Conservation (phyloP, 441 rosid species). For the Macaranga tanarius region DNA sequence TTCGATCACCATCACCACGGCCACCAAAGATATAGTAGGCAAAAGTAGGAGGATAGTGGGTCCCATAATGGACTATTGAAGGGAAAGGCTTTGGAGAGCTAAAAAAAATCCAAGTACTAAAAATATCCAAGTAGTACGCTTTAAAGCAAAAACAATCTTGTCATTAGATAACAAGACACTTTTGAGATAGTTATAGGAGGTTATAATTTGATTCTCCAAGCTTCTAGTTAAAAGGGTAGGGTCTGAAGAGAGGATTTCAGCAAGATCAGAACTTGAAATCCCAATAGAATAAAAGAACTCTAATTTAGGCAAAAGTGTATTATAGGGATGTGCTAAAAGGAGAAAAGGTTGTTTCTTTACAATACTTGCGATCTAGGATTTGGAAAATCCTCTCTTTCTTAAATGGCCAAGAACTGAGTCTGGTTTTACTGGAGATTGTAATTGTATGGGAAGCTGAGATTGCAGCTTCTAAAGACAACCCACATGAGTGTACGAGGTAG, state of each 20-base stretch:
- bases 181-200: slow-evolving; percentile 52
- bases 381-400: slow-evolving; percentile 45
- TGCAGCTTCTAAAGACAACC: slow-evolving; percentile 55
- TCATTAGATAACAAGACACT: slow-evolving; percentile 39
- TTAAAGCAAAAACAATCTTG: slow-evolving; percentile 43
- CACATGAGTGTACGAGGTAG: slow-evolving; percentile 59
- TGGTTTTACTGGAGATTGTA: slow-evolving; percentile 41
- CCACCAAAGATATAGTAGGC: slow-evolving; percentile 89
- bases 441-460: slow-evolving; percentile 34
- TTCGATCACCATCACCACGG: slow-evolving; percentile 65
- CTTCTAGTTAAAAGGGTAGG: slow-evolving; percentile 49
- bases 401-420: slow-evolving; percentile 47
- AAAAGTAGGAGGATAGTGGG: slow-evolving; percentile 84
- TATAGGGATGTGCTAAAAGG: slow-evolving; percentile 39
- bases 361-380: slow-evolving; percentile 48
- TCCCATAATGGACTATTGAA: slow-evolving; percentile 64
- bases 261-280: slow-evolving; percentile 46
- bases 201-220: slow-evolving; percentile 43
- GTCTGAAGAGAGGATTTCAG: slow-evolving; percentile 38
- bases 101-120: no score
- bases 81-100: slow-evolving; percentile 68
- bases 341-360: slow-evolving; percentile 47
- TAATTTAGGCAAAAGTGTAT: slow-evolving; percentile 52
- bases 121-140: slow-evolving; percentile 45
- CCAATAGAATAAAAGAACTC: slow-evolving; percentile 58